phyloP scores from a whole-genome alignment of 345 rosid species.

The Linum usitatissimum region DNA sequence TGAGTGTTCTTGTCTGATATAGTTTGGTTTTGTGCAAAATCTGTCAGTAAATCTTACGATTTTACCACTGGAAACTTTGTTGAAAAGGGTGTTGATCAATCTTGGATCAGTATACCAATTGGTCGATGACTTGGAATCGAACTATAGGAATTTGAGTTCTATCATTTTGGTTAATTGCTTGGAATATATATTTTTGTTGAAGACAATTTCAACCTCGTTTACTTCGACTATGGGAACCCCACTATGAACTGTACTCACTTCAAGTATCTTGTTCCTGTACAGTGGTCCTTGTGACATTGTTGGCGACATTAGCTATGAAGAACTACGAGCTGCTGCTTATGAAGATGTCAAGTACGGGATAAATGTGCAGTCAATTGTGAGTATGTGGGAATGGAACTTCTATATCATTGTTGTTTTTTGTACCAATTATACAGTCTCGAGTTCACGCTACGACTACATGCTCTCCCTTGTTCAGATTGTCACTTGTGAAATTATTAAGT shows the following conservation, averaged over 20 bases:
- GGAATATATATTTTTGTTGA: background rate
- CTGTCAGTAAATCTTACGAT: too few relatives aligned
- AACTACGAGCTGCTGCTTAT: slow-evolving; percentile 66
- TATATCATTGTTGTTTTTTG: background rate
- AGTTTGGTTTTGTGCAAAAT: too few relatives aligned
- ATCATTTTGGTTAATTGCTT: background rate
- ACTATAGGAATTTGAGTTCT: background rate
- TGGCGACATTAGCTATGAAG: slow-evolving; percentile 77
- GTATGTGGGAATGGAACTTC: slow-evolving; percentile 10
- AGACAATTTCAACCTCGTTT: background rate
- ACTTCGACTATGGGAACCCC: background rate
- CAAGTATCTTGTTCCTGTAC: slow-evolving; percentile 3
- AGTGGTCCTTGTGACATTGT: slow-evolving; percentile 64
- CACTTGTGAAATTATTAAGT: background rate
- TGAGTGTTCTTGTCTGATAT: too few relatives aligned
- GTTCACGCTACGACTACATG: too few relatives aligned
- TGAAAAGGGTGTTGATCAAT: background rate
- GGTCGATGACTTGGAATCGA: background rate
- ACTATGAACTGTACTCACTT: background rate
- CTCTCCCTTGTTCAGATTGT: background rate
- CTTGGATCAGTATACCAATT: background rate
- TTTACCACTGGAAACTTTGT: too few relatives aligned
- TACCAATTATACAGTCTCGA: background rate
- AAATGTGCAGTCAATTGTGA: slow-evolving; percentile 76
- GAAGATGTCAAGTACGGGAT: slow-evolving; percentile 65